Conservation (phyloP, 495 filamentous ascomycete species). For the Penicillium dipodomyicola region DNA sequence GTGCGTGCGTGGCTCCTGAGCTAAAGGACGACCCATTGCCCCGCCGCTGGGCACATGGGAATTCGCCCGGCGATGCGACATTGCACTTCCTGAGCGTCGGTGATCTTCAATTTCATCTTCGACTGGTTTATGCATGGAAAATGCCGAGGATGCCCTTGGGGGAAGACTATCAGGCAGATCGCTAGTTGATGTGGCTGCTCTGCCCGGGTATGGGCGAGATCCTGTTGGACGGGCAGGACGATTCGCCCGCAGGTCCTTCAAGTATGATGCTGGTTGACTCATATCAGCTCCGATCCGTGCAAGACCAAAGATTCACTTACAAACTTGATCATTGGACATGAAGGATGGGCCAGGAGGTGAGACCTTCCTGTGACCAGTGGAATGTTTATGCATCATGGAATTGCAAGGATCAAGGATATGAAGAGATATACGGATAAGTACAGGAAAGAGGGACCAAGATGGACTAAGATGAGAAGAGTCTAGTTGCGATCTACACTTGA, state of each 20-base stretch:
- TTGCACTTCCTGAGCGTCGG: constrained; percentile 48
- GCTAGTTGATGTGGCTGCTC: constrained; percentile 35
- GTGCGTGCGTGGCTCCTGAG: constrained; percentile 40
- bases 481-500: constrained; percentile 14
- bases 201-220: constrained; percentile 69
- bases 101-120: constrained; percentile 24
- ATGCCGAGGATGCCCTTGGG: constrained; percentile 47
- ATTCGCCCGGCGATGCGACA: constrained; percentile 49
- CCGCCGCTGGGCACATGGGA: constrained; percentile 34
- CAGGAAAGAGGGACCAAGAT: not conserved
- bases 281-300: constrained; percentile 16
- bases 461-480: constrained; percentile 15
- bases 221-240: constrained; percentile 73
- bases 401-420: constrained; percentile 7
- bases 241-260: constrained; percentile 77
- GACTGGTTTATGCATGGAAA: constrained; percentile 35
- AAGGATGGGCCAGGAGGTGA: constrained; percentile 72
- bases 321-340: constrained; percentile 85
- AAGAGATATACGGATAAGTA: constrained; percentile 8
- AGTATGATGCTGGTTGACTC: constrained; percentile 58
- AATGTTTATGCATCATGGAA: constrained; percentile 41
- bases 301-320: constrained; percentile 49
- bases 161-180: constrained; percentile 39
- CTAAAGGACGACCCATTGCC: constrained; percentile 44
- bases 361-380: constrained; percentile 55